Evolutionary conservation across 331 rosid species (phyloP).

Genomic region (Pyrus hybrid): DNA sequence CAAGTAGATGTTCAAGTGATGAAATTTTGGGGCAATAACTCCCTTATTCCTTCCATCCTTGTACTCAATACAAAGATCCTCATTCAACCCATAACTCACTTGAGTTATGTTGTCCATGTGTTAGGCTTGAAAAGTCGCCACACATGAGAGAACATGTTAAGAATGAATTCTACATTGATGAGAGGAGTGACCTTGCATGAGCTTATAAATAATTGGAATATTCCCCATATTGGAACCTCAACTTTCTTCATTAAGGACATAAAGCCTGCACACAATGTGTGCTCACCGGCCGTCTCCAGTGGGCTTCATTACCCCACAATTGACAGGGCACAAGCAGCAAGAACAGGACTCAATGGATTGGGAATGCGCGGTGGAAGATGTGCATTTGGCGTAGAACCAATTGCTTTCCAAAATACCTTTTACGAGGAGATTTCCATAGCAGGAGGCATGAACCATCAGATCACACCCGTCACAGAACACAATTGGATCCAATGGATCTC

Average conservation of each 20-base stretch:
- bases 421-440: slow-evolving; percentile 64
- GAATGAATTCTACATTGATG: too few relatives aligned
- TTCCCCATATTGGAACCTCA: too few relatives aligned
- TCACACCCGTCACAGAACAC: slow-evolving; percentile 86
- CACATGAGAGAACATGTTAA: fast-evolving
- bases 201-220: too few relatives aligned
- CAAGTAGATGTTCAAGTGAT: too few relatives aligned
- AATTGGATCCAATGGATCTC: slow-evolving; percentile 67
- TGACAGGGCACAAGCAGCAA: slow-evolving; percentile 54
- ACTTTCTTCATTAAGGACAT: slow-evolving; percentile 31
- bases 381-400: slow-evolving; percentile 73
- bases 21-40: too few relatives aligned
- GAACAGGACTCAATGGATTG: not conserved
- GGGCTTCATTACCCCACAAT: slow-evolving; percentile 66
- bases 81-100: slow-evolving; percentile 51
- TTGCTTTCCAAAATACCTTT: slow-evolving; percentile 56
- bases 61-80: slow-evolving; percentile 68
- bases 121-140: too few relatives aligned
- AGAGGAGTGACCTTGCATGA: too few relatives aligned
- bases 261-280: slow-evolving; percentile 56
- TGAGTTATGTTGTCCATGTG: too few relatives aligned
- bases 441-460: slow-evolving; percentile 80
- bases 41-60: slow-evolving; percentile 41
- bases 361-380: not conserved
- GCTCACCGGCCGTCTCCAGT: slow-evolving; percentile 52